Evolutionary conservation across 1,284 basidiomycete species (phyloP), one percentile per base, ranked within the genome.

Genomic region (Malassezia nana): DNA sequence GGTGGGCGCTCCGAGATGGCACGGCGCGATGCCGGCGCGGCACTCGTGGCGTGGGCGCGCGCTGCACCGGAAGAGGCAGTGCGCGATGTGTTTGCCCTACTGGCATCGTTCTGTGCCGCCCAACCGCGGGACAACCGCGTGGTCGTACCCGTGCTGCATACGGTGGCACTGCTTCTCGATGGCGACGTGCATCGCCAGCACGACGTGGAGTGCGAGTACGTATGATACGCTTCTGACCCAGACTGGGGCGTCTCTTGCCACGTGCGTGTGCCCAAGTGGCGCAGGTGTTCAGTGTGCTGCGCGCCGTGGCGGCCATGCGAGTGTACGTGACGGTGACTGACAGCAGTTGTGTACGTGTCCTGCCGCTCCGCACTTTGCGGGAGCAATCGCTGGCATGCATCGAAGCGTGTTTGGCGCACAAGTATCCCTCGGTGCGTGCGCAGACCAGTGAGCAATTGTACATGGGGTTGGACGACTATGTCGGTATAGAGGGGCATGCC

Each of bases 111-210:
- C 4, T 60, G 56, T 15, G 52, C 48, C 20, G 8, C 31, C 4
- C 41, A 61, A 15, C 63, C 62, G 28, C 56, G 58, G 15, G 51
- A 66, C 29, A 70, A 69, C 46, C 47, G 63, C 0, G 46, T 59
- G 16, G 62, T 66, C 30, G 40, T 70, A 4, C 65, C 68, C 10
- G 44, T 55, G 13, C 26, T 68, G 0, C 30, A 42, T 15, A 59
- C 62, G 2, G 47, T 58, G 10, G 59, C 56, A 13, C 54, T 65
- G 15, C 28, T 69, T 4, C 47, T 69, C 40, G 67, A 69, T 16
- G 53, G 55, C 20, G 65, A 56, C 1, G 53, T 53, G 6, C 20
- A 29, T 10, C 29, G 46, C 6, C 29, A 39, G 16, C 22, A 10
- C 22, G 12, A 33, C n/a, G 35, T 26, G 18, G 39, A 47, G 15